Percentiles rank a stretch among this genome's conserved stretches.
phyloP scores from a whole-genome alignment of 768 basidiomycete genomes.

The Rhizopogon sp. region DNA sequence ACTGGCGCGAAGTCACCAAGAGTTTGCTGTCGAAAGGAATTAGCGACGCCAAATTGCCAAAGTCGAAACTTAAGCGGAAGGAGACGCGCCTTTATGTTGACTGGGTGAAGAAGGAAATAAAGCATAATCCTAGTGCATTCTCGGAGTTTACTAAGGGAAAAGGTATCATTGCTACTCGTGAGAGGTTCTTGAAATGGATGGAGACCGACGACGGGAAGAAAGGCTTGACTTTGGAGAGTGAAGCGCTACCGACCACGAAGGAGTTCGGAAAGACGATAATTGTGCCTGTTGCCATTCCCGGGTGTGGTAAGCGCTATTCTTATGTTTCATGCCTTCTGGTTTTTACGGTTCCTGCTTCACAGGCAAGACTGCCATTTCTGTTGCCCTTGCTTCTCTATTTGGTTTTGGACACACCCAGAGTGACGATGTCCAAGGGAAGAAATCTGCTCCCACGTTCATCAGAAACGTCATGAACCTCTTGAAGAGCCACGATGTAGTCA shows the following conservation, averaged over 20 bases:
- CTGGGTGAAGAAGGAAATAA: slow-evolving; percentile 82
- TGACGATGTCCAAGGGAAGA: slow-evolving; percentile 82
- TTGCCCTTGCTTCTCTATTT: slow-evolving; percentile 78
- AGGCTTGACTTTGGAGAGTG: slow-evolving; percentile 22
- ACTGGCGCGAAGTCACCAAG: slow-evolving; percentile 94
- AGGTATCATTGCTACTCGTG: slow-evolving; percentile 82
- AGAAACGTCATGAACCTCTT: slow-evolving; percentile 67
- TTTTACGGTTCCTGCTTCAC: not conserved
- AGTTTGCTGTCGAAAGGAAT: slow-evolving; percentile 44
- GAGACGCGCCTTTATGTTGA: slow-evolving; percentile 78
- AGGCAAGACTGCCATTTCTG: slow-evolving; percentile 86
- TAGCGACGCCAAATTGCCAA: slow-evolving; percentile 41
- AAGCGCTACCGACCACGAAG: slow-evolving; percentile 13
- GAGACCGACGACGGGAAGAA: slow-evolving; percentile 42
- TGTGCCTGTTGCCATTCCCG: slow-evolving; percentile 86
- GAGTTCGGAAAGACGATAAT: slow-evolving; percentile 73
- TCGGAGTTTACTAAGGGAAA: slow-evolving; percentile 59
- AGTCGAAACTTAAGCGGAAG: slow-evolving; percentile 63
- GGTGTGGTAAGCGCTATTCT: slow-evolving; percentile 63
- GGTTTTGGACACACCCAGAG: slow-evolving; percentile 90
- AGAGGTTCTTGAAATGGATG: slow-evolving; percentile 71
- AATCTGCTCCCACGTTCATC: slow-evolving; percentile 62
- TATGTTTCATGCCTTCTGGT: not conserved
- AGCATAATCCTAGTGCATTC: slow-evolving; percentile 54
- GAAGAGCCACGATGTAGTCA: slow-evolving; percentile 67